Conservation (phyloP, 495 filamentous ascomycete species). For the Patellaria atrata region DNA sequence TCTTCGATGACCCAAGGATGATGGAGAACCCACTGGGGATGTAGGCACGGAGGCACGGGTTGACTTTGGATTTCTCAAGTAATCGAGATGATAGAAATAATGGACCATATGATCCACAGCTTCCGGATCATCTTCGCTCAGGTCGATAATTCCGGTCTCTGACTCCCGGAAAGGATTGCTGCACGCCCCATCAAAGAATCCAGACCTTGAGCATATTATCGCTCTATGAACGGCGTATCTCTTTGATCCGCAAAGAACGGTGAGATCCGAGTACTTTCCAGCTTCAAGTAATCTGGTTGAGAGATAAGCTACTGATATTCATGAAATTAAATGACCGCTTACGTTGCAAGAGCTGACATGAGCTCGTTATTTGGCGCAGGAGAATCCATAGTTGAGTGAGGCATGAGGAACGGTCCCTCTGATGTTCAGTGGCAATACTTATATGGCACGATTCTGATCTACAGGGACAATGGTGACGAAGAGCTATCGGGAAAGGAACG, state of each 20-base stretch:
- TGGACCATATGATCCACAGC: conserved; percentile 31
- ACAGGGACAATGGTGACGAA: no score
- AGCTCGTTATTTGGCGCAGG: conserved; percentile 22
- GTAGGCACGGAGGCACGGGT: conserved; percentile 13
- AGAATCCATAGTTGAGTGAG: conserved; percentile 6
- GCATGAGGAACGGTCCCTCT: no score
- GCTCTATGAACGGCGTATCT: conserved; percentile 28
- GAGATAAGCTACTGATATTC: conserved; percentile 11
- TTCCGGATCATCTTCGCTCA: conserved; percentile 29
- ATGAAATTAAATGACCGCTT: conserved; percentile 5
- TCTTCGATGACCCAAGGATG: no score
- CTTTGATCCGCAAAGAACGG: conserved; percentile 24
- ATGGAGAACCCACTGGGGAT: no score
- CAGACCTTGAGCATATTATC: conserved; percentile 27
- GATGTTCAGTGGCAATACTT: no score
- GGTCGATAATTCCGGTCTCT: conserved; percentile 24
- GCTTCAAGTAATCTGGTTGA: conserved; percentile 19
- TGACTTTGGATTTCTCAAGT: conserved; percentile 19
- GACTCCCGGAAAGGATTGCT: conserved; percentile 24
- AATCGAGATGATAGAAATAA: conserved; percentile 34
- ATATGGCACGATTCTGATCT: no score
- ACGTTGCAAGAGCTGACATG: conserved; percentile 27
- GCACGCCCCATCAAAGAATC: conserved; percentile 30
- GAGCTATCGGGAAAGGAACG: no score
- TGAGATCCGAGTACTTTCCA: conserved; percentile 31